Conservation (phyloP, 352 stramenopile species). For the Globisporangium lucens region DNA sequence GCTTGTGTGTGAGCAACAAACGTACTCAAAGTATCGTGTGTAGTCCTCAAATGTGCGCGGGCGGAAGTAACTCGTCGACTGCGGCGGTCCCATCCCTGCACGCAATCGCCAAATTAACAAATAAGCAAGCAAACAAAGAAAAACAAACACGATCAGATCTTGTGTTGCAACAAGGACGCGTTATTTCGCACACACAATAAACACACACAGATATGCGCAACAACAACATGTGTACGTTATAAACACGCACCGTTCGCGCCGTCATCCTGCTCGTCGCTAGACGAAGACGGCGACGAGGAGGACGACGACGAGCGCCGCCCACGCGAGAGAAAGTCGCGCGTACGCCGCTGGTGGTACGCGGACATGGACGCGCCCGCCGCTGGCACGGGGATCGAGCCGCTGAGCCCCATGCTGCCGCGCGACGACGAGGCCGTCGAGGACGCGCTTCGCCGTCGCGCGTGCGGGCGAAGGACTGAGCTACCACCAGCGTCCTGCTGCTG, state of each 20-base stretch:
- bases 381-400: slow-evolving; percentile 21
- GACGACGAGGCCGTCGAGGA: background rate
- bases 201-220: background rate
- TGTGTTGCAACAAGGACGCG: background rate
- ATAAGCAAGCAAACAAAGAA: background rate
- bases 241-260: slow-evolving; percentile 6
- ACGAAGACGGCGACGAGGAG: slow-evolving; percentile 17
- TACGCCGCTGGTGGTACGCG: slow-evolving; percentile 16
- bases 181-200: background rate
- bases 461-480: background rate
- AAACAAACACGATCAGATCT: background rate
- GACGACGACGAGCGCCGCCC: slow-evolving; percentile 21
- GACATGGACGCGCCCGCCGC: slow-evolving; percentile 13
- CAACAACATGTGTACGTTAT: background rate
- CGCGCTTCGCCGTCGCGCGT: slow-evolving; percentile 5
- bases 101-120: slow-evolving; percentile 1
- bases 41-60: slow-evolving; percentile 61
- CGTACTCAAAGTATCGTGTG: slow-evolving; percentile 59
- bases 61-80: slow-evolving; percentile 63
- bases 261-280: slow-evolving; percentile 17
- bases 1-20: background rate
- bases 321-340: slow-evolving; percentile 18
- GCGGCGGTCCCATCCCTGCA: slow-evolving; percentile 20
- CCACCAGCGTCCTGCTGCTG: background rate
- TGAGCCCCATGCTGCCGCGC: slow-evolving; percentile 4